Base-by-base conservation (phyloP, 371 early-diverging fungal species). In the Caulochytrium protostelioides region DNA sequence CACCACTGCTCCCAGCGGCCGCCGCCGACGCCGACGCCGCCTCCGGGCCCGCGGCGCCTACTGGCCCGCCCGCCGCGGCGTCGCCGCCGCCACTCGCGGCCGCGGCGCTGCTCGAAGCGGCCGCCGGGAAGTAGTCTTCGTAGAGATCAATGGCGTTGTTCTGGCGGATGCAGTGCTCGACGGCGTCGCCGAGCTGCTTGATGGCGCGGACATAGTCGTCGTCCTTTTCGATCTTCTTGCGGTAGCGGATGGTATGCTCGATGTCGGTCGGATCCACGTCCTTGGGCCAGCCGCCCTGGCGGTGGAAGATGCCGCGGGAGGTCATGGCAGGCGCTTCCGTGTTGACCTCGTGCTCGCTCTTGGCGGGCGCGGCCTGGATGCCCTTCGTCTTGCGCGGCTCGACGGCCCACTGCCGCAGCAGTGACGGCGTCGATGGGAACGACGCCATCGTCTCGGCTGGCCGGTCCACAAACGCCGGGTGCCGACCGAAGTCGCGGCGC, bases 101-200 rank as follows among this genome's bases (percentile, higher is more conserved):
- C 24, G n/a, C n/a, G n/a, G n/a, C n/a, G n/a, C n/a, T n/a, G n/a
- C n/a, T n/a, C n/a, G n/a, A n/a, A n/a, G n/a, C n/a, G 15, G 39
- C 41, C 13, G 54, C 59, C 9, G 46, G 32, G 33, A 67, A 67
- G 35, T 67, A 64, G 35, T 67, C 65, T 43, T 62, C 55, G 41
- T 67, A 67, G 34, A 67, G 65, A 37, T 67, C 65, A 27, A 67
- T 65, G 17, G 68, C 68, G 33, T 67, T 67, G 41, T 67, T 67
- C 34, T 65, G 68, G 37, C 61, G 65, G 27, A 67, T 63, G 38
- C 52, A 56, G 34, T 63, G 59, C 43, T 67, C 68, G 55, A 67
- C 57, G 9, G 41, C 51, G 9, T 52, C 52, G 13, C 60, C 61
- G 35, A 67, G 43, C 6, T 18, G 25, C 40, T 60, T 52, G 16